phyloP scores from a whole-genome alignment of 2,329 filamentous ascomycete genomes.

The Aspergillus sp. region DNA sequence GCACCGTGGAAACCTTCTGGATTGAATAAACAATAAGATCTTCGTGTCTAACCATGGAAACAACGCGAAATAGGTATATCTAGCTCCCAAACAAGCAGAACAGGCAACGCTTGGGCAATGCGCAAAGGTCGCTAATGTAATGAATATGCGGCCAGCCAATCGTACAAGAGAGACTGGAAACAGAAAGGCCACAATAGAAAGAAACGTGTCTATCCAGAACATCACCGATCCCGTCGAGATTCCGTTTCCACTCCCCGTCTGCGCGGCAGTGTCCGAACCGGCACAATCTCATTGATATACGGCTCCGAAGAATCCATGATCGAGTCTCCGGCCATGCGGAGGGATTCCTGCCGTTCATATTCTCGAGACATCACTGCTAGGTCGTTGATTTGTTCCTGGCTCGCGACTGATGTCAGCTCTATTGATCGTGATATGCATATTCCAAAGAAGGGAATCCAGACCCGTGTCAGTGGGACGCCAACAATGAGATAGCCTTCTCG shows the following conservation, averaged over 20 bases:
- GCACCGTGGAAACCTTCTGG: too few relatives aligned
- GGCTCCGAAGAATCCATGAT: slow-evolving; percentile 27
- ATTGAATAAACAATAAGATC: too few relatives aligned
- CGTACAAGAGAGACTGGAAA: not conserved
- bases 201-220: not conserved
- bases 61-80: not conserved
- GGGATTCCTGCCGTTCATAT: slow-evolving; percentile 47
- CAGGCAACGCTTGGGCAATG: not conserved
- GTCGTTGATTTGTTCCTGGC: slow-evolving; percentile 50
- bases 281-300: slow-evolving; percentile 45
- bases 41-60: not conserved
- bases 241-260: slow-evolving; percentile 27
- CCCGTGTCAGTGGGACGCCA: slow-evolving; percentile 46
- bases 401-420: not conserved
- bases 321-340: slow-evolving; percentile 40
- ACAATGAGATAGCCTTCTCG: slow-evolving; percentile 50
- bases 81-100: not conserved
- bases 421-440: not conserved
- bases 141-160: not conserved
- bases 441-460: slow-evolving; percentile 17
- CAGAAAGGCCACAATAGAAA: not conserved
- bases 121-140: not conserved
- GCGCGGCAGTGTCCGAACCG: slow-evolving; percentile 30
- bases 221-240: slow-evolving; percentile 22
- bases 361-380: slow-evolving; percentile 46